Evolutionary conservation across 1,284 basidiomycete genomes (phyloP).

Genomic region (Ustilago lituana): DNA sequence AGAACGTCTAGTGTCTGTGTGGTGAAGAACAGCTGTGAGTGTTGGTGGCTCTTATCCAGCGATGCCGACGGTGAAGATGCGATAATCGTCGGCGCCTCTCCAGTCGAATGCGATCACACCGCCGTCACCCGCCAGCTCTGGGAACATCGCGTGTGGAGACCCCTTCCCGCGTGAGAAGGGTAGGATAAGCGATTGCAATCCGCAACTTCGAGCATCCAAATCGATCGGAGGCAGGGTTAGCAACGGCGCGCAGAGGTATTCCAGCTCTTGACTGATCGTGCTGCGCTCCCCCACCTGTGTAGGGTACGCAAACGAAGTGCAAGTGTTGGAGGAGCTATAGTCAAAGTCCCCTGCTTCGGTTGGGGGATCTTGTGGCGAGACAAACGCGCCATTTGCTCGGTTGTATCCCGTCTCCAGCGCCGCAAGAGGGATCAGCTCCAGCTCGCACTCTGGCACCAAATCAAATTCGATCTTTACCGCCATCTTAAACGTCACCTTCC

Average conservation of each 20-base stretch:
- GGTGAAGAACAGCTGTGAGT: too few relatives aligned
- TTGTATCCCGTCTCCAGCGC: conserved; percentile 2
- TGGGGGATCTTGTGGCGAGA: not conserved
- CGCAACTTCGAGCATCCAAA: conserved; percentile 18
- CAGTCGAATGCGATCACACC: conserved; percentile 49
- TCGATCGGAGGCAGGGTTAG: conserved; percentile 32
- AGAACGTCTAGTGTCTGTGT: too few relatives aligned
- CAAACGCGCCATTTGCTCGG: conserved; percentile 9
- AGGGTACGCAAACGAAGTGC: too few relatives aligned
- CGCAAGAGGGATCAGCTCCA: conserved; percentile 26
- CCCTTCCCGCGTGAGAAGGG: too few relatives aligned
- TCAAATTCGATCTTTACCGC: conserved; percentile 23
- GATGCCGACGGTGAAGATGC: conserved; percentile 48
- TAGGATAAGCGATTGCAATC: conserved; percentile 25
- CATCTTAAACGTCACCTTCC: conserved; percentile 29
- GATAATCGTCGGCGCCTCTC: conserved; percentile 50
- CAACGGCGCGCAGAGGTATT: conserved; percentile 46
- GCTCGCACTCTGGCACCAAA: conserved; percentile 25
- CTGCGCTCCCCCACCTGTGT: not conserved
- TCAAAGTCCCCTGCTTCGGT: not conserved
- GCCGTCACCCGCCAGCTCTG: conserved; percentile 36
- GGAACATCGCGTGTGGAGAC: conserved; percentile 17
- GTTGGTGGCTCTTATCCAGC: conserved; percentile 13
- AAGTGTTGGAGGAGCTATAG: not conserved
- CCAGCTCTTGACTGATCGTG: conserved; percentile 35